Evolutionary conservation across 805 yeast species (phyloP), one percentile per base, ranked within the genome.

Genomic region (Pichia kluyveri): DNA sequence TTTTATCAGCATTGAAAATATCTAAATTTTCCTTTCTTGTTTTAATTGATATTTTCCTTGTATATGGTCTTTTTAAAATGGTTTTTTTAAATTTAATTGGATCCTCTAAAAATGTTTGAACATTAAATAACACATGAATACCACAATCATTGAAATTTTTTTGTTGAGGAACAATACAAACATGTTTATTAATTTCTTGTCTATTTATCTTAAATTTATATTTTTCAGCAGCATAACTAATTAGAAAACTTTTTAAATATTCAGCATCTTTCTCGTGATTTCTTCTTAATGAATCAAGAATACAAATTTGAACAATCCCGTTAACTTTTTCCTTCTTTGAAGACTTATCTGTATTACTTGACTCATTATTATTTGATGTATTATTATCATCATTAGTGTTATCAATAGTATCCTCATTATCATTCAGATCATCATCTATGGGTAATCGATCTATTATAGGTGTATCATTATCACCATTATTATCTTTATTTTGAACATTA

Each of bases 121-220:
- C 73, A 56, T 85, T 89, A 55, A 82, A 82, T 15, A 93, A 82
- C 2, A 91, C 86, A 66, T 86, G 96, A 19, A 93, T 79, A 1
- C 99, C 99, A 68, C 99, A 93, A 62, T 93, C 99, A 60, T 89
- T 86, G 66, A 82, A 80, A 61, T 93, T 93, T 31, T 81, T 80
- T 60, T 93, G 99, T 50, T 74, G 79, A 0, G 97, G 96, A 0
- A 88, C 93, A 6, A 69, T 59, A 23, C 60, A 54, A 10, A 47
- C 46, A 41, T 55, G 43, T 38, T 56, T 54, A 7, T 43, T 62
- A 23, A 90, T 76, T 40, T 69, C 72, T 6, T 66, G 62, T 12
- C 69, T 69, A 19, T 66, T 66, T 4, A 89, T 57, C 0, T 67
- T 70, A 10, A 82, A 52, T 0, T 65, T 66, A 54, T 78, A 73